Percentiles rank a stretch among this genome's conserved stretches.
These are phyloP conservation scores for Wallacemonas sp. DNA, from an alignment of 208 protist genomes.

Conservation along the genomic window DNA sequence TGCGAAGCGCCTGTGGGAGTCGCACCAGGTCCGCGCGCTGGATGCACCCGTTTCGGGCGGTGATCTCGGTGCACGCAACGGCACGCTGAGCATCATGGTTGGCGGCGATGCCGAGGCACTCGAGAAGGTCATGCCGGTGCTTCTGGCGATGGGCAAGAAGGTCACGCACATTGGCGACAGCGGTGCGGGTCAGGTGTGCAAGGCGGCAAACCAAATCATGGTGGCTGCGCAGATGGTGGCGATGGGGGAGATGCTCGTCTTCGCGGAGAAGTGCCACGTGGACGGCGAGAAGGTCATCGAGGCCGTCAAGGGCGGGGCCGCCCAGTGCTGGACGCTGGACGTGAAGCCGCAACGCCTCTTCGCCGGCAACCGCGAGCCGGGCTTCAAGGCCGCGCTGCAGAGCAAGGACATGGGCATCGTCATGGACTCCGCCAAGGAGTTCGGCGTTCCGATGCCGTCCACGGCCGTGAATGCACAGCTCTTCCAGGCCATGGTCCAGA, in stretches of 20 bases:
- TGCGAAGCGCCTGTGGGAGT: conserved; percentile 67
- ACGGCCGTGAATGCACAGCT: conserved; percentile 92
- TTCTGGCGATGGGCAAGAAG: conserved; percentile 80
- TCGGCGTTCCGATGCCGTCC: conserved; percentile 85
- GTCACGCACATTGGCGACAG: conserved; percentile 86
- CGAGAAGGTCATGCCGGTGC: conserved; percentile 64
- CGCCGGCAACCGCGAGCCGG: conserved; percentile 92
- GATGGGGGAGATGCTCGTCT: conserved; percentile 94
- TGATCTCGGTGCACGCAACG: conserved; percentile 93
- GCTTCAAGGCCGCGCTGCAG: conserved; percentile 95
- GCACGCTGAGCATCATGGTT: conserved; percentile 94
- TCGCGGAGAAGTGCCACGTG: conserved; percentile 91
- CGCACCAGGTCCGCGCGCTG: conserved; percentile 76
- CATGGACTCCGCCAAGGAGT: conserved; percentile 88
- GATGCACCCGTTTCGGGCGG: conserved; percentile 96
- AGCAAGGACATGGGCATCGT: conserved; percentile 95
- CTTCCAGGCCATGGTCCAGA: conserved; percentile 88
- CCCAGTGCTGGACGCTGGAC: conserved; percentile 93
- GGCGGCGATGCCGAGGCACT: conserved; percentile 89
- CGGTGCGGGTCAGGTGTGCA: conserved; percentile 95
- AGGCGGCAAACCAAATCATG: conserved; percentile 96
- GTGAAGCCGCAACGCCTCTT: conserved; percentile 92
- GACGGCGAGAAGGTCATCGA: conserved; percentile 80
- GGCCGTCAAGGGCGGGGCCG: conserved; percentile 89
- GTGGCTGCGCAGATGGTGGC: conserved; percentile 94